A percentile compares a stretch with the other conserved stretches of the same genome.
phyloP scores from a whole-genome alignment of 768 basidiomycete species.

The Kwoniella heveanensis region DNA sequence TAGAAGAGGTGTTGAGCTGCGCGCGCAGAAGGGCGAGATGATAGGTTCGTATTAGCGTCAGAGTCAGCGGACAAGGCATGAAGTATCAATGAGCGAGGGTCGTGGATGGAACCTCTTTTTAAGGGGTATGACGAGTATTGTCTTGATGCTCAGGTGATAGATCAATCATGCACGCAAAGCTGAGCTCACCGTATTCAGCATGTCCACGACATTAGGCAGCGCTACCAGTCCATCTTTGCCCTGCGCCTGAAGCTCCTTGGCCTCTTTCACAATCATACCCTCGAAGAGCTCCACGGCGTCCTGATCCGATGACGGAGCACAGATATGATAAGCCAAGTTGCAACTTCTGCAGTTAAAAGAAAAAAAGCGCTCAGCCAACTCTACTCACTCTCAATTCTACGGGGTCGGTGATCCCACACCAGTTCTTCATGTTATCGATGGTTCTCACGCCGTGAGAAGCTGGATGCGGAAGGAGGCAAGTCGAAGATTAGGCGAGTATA shows the following conservation, averaged over 20 bases:
- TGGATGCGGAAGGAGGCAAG: too few species aligned
- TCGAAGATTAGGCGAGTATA: too few species aligned
- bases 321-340: neutral
- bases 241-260: constrained; percentile 62
- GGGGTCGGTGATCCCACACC: constrained; percentile 67
- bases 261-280: constrained; percentile 62
- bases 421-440: constrained; percentile 71
- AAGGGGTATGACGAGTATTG: neutral
- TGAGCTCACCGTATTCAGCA: constrained; percentile 65
- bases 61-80: too few species aligned
- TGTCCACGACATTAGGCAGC: constrained; percentile 67
- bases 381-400: constrained; percentile 62
- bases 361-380: too few species aligned
- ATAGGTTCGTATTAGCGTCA: too few species aligned
- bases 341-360: too few species aligned
- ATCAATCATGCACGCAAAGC: constrained; percentile 6
- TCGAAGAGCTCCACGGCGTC: constrained; percentile 74
- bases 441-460: constrained; percentile 75
- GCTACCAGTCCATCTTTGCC: constrained; percentile 59
- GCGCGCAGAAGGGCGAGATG: too few species aligned
- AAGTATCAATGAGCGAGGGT: too few species aligned
- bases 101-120: too few species aligned
- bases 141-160: too few species aligned
- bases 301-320: constrained; percentile 52
- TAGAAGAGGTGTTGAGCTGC: constrained; percentile 26